These are phyloP conservation scores for Gentiana macrophylla DNA, from an alignment of 257 asterid species.

Conservation along the genomic window DNA sequence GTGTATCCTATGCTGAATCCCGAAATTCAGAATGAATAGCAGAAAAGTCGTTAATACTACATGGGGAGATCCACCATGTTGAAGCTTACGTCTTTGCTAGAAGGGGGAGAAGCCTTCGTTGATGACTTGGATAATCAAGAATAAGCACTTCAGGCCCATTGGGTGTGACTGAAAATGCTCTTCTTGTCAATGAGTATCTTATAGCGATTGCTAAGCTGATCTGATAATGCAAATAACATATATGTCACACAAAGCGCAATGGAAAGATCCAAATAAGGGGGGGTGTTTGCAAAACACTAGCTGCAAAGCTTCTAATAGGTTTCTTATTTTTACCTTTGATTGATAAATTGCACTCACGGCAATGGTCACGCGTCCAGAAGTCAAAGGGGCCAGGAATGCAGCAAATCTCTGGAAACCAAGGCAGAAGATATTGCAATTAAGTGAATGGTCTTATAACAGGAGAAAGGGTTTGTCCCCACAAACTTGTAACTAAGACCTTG, in stretches of 20 bases:
- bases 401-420: constrained; percentile 70
- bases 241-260: no score
- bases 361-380: constrained; percentile 92
- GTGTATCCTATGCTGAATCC: no score
- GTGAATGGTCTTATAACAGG: no score
- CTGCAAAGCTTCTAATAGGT: no score
- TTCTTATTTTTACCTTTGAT: constrained; percentile 46
- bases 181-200: constrained; percentile 79
- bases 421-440: background rate
- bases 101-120: constrained; percentile 87
- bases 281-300: no score
- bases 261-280: no score
- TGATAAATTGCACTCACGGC: constrained; percentile 63
- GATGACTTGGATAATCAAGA: constrained; percentile 94
- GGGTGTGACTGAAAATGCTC: constrained; percentile 73
- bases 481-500: no score
- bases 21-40: no score
- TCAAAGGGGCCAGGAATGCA: constrained; percentile 95
- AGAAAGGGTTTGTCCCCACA: no score
- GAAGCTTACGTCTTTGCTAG: constrained; percentile 77
- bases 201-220: constrained; percentile 71
- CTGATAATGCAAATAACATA: constrained; percentile 21
- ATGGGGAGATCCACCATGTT: background rate
- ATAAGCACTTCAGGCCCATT: constrained; percentile 62
- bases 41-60: background rate